A percentile compares a stretch with the other conserved stretches of the same genome.
Conservation (phyloP, 495 filamentous ascomycete genomes). For the Aspergillus affinis region DNA sequence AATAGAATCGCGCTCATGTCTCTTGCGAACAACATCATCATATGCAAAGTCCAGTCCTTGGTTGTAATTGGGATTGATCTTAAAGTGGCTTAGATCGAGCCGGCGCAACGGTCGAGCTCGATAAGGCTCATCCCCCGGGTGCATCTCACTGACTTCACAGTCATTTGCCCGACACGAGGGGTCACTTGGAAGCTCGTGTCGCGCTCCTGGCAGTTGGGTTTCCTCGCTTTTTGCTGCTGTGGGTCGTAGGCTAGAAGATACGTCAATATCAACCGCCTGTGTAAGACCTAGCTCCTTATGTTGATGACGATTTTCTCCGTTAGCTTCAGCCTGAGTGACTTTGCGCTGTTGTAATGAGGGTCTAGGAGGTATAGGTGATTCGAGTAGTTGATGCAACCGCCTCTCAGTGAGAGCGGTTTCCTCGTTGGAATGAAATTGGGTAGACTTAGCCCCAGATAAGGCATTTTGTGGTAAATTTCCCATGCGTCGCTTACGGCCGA, state of each 20-base stretch:
- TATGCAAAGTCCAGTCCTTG: conserved; percentile 74
- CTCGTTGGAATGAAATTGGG: neutral
- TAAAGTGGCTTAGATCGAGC: conserved; percentile 70
- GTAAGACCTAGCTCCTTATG: neutral
- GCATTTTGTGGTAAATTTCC: neutral
- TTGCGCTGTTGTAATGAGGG: conserved; percentile 16
- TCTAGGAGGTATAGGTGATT: conserved; percentile 32
- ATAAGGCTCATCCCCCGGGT: conserved; percentile 42
- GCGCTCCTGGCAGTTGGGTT: neutral
- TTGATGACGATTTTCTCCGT: neutral
- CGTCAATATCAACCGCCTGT: neutral
- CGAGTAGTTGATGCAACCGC: conserved; percentile 41
- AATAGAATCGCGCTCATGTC: conserved; percentile 70
- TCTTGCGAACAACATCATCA: conserved; percentile 70
- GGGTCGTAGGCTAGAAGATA: neutral
- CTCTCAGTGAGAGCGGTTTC: neutral
- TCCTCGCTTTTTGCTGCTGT: neutral
- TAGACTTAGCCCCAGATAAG: neutral
- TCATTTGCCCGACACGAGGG: neutral
- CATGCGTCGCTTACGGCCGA: neutral
- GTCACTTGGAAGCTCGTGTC: neutral
- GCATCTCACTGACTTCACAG: conserved; percentile 12
- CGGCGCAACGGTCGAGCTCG: conserved; percentile 52
- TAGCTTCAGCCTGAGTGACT: neutral
- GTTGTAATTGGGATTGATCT: conserved; percentile 74